Evolutionary conservation across 768 basidiomycete genomes (phyloP).

Genomic region (Podaxis sp.): DNA sequence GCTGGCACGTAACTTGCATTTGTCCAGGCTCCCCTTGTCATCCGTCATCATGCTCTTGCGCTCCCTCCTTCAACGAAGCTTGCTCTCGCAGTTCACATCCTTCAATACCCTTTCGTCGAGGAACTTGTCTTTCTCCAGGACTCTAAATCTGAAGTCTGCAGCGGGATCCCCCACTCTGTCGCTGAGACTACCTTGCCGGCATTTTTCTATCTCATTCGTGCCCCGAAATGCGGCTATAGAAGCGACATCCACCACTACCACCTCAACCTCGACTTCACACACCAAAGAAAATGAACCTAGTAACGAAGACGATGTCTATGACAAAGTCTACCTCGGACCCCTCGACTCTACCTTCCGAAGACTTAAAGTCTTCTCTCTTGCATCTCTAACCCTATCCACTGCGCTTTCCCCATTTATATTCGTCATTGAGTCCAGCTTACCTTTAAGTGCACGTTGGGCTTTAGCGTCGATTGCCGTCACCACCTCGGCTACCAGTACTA

Average conservation of each 20-base stretch:
- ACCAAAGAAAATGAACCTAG: conserved; percentile 3
- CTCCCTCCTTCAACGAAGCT: background rate
- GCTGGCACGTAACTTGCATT: background rate
- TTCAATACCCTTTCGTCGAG: background rate
- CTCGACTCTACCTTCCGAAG: conserved; percentile 67
- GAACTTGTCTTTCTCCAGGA: background rate
- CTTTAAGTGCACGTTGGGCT: conserved; percentile 59
- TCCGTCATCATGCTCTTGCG: conserved; percentile 13
- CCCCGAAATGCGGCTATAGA: background rate
- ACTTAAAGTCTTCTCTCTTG: conserved; percentile 80
- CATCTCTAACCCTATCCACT: conserved; percentile 65
- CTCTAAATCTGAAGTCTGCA: background rate
- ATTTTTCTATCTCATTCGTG: background rate
- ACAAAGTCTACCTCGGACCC: conserved; percentile 62
- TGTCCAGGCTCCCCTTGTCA: background rate
- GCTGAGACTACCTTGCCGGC: background rate
- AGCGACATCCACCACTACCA: conserved; percentile 3
- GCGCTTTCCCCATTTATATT: conserved; percentile 79
- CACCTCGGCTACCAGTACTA: conserved; percentile 72
- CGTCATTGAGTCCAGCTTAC: conserved; percentile 73
- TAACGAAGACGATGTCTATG: conserved; percentile 22
- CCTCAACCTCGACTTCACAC: conserved; percentile 7
- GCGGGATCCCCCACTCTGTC: background rate
- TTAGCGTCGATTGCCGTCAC: conserved; percentile 67
- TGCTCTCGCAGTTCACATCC: background rate